Evolutionary conservation across 768 basidiomycete genomes (phyloP).

Genomic region (Porphyrellus cyaneotinctus): DNA sequence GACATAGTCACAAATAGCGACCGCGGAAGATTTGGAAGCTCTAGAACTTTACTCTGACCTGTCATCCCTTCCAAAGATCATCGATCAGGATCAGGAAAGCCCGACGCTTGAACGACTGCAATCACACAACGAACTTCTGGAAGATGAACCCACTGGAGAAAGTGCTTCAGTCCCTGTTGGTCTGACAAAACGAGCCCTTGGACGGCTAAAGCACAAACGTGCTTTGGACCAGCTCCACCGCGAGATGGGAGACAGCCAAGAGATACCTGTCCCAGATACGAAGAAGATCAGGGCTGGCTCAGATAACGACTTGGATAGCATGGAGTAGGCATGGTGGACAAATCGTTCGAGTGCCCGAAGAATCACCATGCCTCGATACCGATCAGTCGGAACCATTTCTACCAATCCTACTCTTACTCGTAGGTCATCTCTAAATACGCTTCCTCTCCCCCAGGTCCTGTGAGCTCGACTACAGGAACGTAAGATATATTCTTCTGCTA

Average conservation of each 20-base stretch:
- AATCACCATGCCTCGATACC: too few relatives aligned
- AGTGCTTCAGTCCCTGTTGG: slow-evolving; percentile 8
- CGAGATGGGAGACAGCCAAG: background rate
- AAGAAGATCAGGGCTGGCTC: slow-evolving; percentile 21
- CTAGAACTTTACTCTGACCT: slow-evolving; percentile 62
- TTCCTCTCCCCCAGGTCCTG: too few relatives aligned
- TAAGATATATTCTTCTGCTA: too few relatives aligned
- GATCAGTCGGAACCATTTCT: too few relatives aligned
- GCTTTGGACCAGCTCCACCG: slow-evolving; percentile 34
- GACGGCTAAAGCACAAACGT: slow-evolving; percentile 49
- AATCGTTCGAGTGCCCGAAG: too few relatives aligned
- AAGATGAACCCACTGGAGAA: slow-evolving; percentile 13
- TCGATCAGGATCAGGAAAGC: slow-evolving; percentile 43
- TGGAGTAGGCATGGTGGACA: background rate
- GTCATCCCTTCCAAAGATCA: slow-evolving; percentile 55
- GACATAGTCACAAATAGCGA: slow-evolving; percentile 36
- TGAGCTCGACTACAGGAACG: too few relatives aligned
- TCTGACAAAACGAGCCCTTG: slow-evolving; percentile 44
- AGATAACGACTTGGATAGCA: background rate
- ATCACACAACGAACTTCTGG: slow-evolving; percentile 2
- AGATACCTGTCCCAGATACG: slow-evolving; percentile 1
- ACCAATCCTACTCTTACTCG: too few relatives aligned
- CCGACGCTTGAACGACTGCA: slow-evolving; percentile 31
- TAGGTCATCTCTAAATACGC: too few relatives aligned
- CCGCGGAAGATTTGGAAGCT: slow-evolving; percentile 42